Conservation (phyloP, 108 stramenopile genomes). For the Nitzschia sp. region DNA sequence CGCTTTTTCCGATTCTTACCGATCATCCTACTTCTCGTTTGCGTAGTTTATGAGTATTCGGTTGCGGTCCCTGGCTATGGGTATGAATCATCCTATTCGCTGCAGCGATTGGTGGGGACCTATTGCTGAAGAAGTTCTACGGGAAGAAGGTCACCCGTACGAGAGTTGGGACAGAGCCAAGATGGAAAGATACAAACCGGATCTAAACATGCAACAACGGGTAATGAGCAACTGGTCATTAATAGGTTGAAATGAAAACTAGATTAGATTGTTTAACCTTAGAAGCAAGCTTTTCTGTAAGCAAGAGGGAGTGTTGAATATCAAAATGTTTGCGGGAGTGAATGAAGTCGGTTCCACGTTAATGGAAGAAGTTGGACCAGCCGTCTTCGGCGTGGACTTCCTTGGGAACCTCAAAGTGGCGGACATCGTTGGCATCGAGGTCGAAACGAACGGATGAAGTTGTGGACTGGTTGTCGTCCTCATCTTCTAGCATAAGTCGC, state of each 20-base stretch:
- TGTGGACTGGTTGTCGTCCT: slow-evolving; percentile 9
- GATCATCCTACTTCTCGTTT: background rate
- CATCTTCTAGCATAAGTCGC: slow-evolving; percentile 3
- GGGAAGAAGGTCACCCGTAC: slow-evolving; percentile 33
- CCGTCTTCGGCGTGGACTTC: slow-evolving; percentile 23
- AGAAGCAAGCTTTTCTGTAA: background rate
- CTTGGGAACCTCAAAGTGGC: slow-evolving; percentile 8
- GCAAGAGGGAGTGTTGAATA: background rate
- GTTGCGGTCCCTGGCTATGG: slow-evolving; percentile 32
- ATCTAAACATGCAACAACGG: slow-evolving; percentile 34
- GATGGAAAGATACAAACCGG: slow-evolving; percentile 30
- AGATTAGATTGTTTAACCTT: too few relatives aligned
- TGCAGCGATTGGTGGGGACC: slow-evolving; percentile 41
- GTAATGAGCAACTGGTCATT: background rate
- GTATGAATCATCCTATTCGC: slow-evolving; percentile 44
- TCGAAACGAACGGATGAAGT: slow-evolving; percentile 23
- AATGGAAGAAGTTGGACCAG: slow-evolving; percentile 22
- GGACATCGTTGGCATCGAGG: slow-evolving; percentile 10
- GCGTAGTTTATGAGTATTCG: slow-evolving; percentile 31
- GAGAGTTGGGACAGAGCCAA: slow-evolving; percentile 33
- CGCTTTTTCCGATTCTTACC: background rate
- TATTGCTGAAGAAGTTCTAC: slow-evolving; percentile 29
- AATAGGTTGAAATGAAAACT: background rate
- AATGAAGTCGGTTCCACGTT: background rate
- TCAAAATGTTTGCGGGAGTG: background rate